Base-by-base conservation (phyloP, 176 grass and related monocot species). In the Panicum miliaceum region DNA sequence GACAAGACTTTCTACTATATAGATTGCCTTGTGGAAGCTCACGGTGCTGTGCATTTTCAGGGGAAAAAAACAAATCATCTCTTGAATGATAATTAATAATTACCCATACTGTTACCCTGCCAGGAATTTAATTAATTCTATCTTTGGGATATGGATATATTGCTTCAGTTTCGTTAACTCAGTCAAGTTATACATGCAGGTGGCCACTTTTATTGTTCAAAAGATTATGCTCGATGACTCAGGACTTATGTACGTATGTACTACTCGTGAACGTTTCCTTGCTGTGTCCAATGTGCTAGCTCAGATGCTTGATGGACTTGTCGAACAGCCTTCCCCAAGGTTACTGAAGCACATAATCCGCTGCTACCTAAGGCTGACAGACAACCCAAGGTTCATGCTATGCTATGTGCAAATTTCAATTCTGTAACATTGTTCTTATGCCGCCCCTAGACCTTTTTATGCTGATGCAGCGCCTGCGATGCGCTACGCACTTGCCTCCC, bases 181-280 rank as follows among this genome's bases (percentile, higher is more conserved):
- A 42, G 34, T 41, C 19, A 46, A 82, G 53, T 22, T 65, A 78
- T 64, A 32, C 22, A 41, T 94, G 75, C 81, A 98, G 96, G 93
- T 95, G 67, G 91, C 96, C 20, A 98, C 96, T 52, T 95, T 94
- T 80, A 94, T 98, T 89, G 83, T 98, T 79, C 89, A 96, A 73
- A 98, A 96, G 81, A 94, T 98, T 81, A 60, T 98, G 18, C 86
- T 96, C 51, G 96, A 98, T 81, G 89, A 98, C 27, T 54, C 85
- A 34, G 96, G 96, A 38, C 87, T 98, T 81, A 68, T 52, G 0
- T 95, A 95, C 71, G 85, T 96, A 40, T 98, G 93, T 29, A 85
- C 87, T 1, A 86, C 89, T 41, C 52, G 84, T 45, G 89, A 96
- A 19, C 87, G 96, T 52, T 98, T 93, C 85, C 90, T 90, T 75